Base-by-base conservation (phyloP, 768 basidiomycete genomes). In the Phylloporus sp. region DNA sequence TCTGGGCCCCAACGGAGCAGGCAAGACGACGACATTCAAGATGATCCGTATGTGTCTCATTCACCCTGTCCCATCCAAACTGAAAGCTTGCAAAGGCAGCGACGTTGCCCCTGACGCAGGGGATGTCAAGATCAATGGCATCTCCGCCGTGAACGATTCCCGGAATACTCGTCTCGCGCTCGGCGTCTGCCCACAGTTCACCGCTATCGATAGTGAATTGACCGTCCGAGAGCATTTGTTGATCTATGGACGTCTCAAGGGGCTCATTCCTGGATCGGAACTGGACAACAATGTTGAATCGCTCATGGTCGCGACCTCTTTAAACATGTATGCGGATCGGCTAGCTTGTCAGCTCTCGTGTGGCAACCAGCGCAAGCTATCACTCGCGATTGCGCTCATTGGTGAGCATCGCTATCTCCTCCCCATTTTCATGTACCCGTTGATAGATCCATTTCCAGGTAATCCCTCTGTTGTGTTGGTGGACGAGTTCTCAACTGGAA, bases 141-240 rank as follows among this genome's bases (percentile, higher is more conserved):
- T 75, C 28, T 90, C 87, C 4, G 82, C 87, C 32, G 71, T 87
- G 26, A 73, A 75, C n/a, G 74, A 82, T 49, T 81, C 88, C 0
- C 78, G 79, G 20, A 73, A 67, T 5, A 86, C 89, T 32, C 78
- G 87, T 23, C 75, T 84, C 7, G 76, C 81, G 20, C 78, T 92
- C 6, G 89, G 89, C 4, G 86, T 92, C 45, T 92, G 88, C 63
- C 88, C 88, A 0, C 89, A 91, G 56, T 88, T 90, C 67, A 89
- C 88, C 2, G 88, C 89, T 2, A 89, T 91, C 55, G 89, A 91
- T 57, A 72, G 80, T 12, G 84, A 89, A 60, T 65, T 91, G 35
- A 89, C 86, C 6, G 88, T 90, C 22, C 78, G 85, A 39, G 86
- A 92, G 62, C 89, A 91, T 60, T 71, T 91, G 29, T 53, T 76